A percentile compares a stretch with the other conserved stretches of the same genome.
These are phyloP conservation scores for Nitzschia sp. DNA, from an alignment of 108 stramenopile species.

Conservation along the genomic window DNA sequence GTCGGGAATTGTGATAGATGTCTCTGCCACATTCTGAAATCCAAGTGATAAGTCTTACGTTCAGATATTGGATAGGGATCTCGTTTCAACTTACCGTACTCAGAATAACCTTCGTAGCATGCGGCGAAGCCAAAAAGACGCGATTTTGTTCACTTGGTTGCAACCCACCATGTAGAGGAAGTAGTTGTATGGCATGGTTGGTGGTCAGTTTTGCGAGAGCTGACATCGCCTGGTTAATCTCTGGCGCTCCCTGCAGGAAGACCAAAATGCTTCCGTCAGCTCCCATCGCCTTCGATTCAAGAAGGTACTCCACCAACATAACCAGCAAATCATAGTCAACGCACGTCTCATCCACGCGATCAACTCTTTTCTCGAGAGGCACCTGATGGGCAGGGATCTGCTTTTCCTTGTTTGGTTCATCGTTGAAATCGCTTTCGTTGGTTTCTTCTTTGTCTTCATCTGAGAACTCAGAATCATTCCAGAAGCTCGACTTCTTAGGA, in stretches of 20 bases:
- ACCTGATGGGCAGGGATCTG: slow-evolving; percentile 4
- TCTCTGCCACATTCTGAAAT: slow-evolving; percentile 87
- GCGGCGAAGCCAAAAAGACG: slow-evolving; percentile 71
- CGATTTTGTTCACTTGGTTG: slow-evolving; percentile 84
- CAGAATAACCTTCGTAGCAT: slow-evolving; percentile 88
- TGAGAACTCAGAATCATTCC: slow-evolving; percentile 46
- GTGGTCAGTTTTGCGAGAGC: slow-evolving; percentile 40
- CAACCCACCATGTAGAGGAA: slow-evolving; percentile 90
- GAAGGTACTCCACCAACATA: slow-evolving; percentile 48
- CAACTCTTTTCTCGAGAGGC: slow-evolving; percentile 66
- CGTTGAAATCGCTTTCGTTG: slow-evolving; percentile 4
- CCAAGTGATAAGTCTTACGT: background rate
- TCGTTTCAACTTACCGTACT: slow-evolving; percentile 47
- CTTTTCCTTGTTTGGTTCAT: background rate
- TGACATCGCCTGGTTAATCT: slow-evolving; percentile 74
- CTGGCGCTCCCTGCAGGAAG: slow-evolving; percentile 90
- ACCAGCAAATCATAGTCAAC: slow-evolving; percentile 76
- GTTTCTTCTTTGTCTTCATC: slow-evolving; percentile 39
- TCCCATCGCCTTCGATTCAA: slow-evolving; percentile 38
- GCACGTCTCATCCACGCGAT: slow-evolving; percentile 62
- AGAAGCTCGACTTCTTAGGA: slow-evolving; percentile 27
- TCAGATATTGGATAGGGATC: background rate
- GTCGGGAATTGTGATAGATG: slow-evolving; percentile 93
- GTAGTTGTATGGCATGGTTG: slow-evolving; percentile 44
- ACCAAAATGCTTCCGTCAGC: slow-evolving; percentile 86